Evolutionary conservation across 805 yeast species (phyloP), one percentile per base, ranked within the genome.

Genomic region (Dipodascopsis uninucleata): DNA sequence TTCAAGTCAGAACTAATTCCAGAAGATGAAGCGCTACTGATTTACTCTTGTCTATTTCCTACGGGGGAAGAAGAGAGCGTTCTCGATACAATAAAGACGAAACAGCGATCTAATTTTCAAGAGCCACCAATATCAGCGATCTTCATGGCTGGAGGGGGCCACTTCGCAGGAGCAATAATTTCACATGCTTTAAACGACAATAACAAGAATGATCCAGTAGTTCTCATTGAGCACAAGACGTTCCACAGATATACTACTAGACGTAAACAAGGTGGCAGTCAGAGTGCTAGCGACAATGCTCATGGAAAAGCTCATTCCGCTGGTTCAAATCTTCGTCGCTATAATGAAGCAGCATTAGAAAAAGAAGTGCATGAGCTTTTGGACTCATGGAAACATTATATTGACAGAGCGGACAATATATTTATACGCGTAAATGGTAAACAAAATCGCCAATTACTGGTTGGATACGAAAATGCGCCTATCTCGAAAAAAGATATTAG

Each of bases 241-340:
- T 86, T 85, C 64, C 98, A 90, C 63, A 73, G 97, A 55, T 93
- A 93, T 60, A 93, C 98, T 2, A 88, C 97, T 1, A 79, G 98
- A 69, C 76, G 96, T 53, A 93, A 93, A 61, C 98, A 93, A 65
- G 98, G 98, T 71, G 98, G 98, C 1, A 77, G 97, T 0, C 98
- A 93, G 62, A 78, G 89, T 53, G 89, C 97, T 1, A 82, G 78
- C 65, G 98, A 93, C 65, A 86, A 82, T 59, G 84, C 95, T 1
- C 78, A 83, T 55, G 97, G 98, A 3, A 90, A 89, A 62, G 97
- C 97, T 5, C 87, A 87, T 52, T 87, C 96, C 21, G 98, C 96
- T 0, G 98, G 98, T 40, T 83, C 97, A 1, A 78, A 79, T 42
- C 72, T 93, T 36, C 79, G 98, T 68, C 74, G 98, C 49, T 81